These are phyloP conservation scores for Margaritispora aquatica DNA, from an alignment of 495 filamentous ascomycete genomes.

Conservation along the genomic window DNA sequence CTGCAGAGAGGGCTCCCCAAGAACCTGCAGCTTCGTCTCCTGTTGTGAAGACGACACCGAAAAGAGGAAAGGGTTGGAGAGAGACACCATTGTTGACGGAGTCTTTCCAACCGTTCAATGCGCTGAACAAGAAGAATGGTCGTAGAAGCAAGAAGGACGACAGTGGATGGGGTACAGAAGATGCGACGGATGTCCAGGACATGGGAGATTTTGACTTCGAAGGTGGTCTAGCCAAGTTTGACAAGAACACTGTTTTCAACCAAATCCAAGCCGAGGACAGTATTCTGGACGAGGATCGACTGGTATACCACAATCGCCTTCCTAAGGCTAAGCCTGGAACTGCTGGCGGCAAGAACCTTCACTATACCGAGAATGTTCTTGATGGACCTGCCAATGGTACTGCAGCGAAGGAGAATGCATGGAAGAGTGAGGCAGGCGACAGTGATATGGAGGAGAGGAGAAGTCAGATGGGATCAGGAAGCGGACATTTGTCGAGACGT, in stretches of 20 bases:
- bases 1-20: conserved; percentile 3
- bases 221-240: conserved; percentile 82
- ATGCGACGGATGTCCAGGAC: conserved; percentile 95
- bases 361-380: conserved; percentile 88
- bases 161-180: conserved; percentile 94
- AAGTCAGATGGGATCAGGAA: conserved; percentile 43
- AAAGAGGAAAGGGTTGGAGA: conserved; percentile 61
- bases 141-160: conserved; percentile 49
- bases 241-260: conserved; percentile 84
- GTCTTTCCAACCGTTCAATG: conserved; percentile 49
- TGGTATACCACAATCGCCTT: conserved; percentile 82
- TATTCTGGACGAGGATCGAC: conserved; percentile 78
- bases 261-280: conserved; percentile 81
- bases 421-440: conserved; percentile 68
- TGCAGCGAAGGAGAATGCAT: conserved; percentile 37
- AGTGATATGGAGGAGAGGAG: conserved; percentile 40
- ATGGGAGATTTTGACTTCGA: conserved; percentile 91
- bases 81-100: conserved; percentile 69
- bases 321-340: conserved; percentile 63
- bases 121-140: conserved; percentile 48
- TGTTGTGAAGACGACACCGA: conserved; percentile 13
- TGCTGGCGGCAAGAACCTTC: conserved; percentile 80
- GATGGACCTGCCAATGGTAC: conserved; percentile 35
- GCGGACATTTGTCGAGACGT: conserved; percentile 42
- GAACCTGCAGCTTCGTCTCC: conserved; percentile 15